A percentile compares a stretch with the other conserved stretches of the same genome.
These are phyloP conservation scores for Acer yangbiense DNA, from an alignment of 345 rosid genomes.

Conservation along the genomic window DNA sequence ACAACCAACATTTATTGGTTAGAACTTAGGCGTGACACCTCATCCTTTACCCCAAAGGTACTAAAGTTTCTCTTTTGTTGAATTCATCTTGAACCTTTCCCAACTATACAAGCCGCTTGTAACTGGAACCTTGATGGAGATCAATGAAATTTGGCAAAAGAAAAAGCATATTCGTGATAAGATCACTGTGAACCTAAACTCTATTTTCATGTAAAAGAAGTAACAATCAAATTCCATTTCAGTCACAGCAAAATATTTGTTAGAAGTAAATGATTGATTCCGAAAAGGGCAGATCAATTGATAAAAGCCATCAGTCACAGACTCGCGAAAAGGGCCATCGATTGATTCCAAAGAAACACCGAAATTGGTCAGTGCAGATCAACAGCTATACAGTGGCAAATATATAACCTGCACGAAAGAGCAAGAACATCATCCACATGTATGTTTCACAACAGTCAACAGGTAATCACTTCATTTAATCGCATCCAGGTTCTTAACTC, in stretches of 20 bases:
- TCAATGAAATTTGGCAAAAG: no score
- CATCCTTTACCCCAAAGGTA: no score
- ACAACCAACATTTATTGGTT: no score
- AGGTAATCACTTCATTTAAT: no score
- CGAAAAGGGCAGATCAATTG: no score
- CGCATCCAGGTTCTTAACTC: no score
- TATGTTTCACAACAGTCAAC: neutral
- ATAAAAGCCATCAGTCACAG: neutral
- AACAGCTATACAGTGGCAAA: neutral
- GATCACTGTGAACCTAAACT: neutral
- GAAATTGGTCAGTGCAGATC: no score
- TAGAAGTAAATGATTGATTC: neutral
- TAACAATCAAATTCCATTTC: neutral
- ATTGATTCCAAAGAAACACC: neutral
- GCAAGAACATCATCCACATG: neutral
- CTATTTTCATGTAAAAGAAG: neutral
- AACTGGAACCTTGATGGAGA: no score
- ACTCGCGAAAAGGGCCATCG: neutral
- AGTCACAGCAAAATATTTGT: neutral
- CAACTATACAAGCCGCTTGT: no score
- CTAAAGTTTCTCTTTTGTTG: no score
- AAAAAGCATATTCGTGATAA: neutral
- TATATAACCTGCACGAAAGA: constrained; percentile 5
- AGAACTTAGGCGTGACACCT: no score
- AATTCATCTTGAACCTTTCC: no score